These are phyloP conservation scores for Durotheca rogersii DNA, from an alignment of 495 filamentous ascomycete species.

Conservation along the genomic window DNA sequence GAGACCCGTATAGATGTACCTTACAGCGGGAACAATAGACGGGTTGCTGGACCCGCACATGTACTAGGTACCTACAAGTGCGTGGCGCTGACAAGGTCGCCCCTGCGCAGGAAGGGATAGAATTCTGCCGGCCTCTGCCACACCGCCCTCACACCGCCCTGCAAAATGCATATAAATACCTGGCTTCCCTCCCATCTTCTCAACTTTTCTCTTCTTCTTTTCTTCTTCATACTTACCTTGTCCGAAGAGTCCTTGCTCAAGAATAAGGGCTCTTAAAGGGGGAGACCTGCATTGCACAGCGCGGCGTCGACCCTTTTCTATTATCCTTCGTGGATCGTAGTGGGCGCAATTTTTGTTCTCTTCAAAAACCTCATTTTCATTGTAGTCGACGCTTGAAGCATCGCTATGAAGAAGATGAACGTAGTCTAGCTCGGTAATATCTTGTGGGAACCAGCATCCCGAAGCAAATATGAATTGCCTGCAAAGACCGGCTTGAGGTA, in stretches of 20 bases:
- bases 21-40: no score
- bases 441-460: no score
- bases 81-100: constrained; percentile 2
- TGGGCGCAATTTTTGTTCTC: constrained; percentile 38
- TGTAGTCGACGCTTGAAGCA: constrained; percentile 26
- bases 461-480: no score
- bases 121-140: constrained; percentile 10
- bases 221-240: constrained; percentile 78
- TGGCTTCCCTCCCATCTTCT: constrained; percentile 12
- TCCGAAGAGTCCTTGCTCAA: constrained; percentile 63
- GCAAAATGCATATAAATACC: constrained; percentile 20
- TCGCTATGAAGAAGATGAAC: constrained; percentile 34
- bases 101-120: background rate
- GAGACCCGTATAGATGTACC: no score
- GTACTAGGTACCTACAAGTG: no score
- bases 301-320: constrained; percentile 67
- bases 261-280: constrained; percentile 58
- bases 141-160: constrained; percentile 17
- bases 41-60: no score
- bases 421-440: no score
- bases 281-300: constrained; percentile 79
- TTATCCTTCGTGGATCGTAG: constrained; percentile 69
- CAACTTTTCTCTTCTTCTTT: constrained; percentile 33
- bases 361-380: constrained; percentile 23
- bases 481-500: background rate